Evolutionary conservation across 441 rosid species (phyloP).

Genomic region (Corymbia citriodora): DNA sequence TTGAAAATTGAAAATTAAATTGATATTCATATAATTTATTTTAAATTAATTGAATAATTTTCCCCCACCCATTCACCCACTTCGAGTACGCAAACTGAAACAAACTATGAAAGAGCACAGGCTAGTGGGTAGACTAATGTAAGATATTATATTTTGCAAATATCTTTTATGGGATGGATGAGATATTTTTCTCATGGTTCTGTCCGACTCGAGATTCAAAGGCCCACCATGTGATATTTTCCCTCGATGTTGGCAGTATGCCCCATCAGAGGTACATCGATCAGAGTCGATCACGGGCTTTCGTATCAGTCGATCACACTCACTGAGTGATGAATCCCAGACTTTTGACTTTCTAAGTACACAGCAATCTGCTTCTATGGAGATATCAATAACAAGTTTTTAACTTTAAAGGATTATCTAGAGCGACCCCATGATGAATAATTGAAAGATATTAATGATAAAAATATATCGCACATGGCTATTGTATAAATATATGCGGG

Average conservation of each 20-base stretch:
- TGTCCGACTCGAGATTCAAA: not conserved
- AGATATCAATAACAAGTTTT: not conserved
- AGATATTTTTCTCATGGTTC: not conserved
- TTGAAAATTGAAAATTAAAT: not conserved
- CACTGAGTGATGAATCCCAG: not conserved
- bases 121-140: not conserved
- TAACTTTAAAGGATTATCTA: not conserved
- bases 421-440: not conserved
- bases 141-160: not conserved
- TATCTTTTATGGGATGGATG: not conserved
- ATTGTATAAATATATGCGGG: not conserved
- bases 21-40: rapidly evolving
- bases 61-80: not conserved
- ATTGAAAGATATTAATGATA: not conserved
- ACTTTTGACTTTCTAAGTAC: rapidly evolving
- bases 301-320: not conserved
- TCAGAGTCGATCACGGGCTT: not conserved
- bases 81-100: not conserved
- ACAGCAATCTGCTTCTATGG: not conserved
- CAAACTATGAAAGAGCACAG: not conserved
- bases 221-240: not conserved
- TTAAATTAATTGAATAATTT: not conserved
- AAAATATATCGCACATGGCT: no score
- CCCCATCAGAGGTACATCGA: not conserved
- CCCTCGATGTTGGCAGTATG: not conserved